Evolutionary conservation across 495 filamentous ascomycete genomes (phyloP), one percentile per base, ranked within the genome.

Genomic region (Aspergillus affinis): DNA sequence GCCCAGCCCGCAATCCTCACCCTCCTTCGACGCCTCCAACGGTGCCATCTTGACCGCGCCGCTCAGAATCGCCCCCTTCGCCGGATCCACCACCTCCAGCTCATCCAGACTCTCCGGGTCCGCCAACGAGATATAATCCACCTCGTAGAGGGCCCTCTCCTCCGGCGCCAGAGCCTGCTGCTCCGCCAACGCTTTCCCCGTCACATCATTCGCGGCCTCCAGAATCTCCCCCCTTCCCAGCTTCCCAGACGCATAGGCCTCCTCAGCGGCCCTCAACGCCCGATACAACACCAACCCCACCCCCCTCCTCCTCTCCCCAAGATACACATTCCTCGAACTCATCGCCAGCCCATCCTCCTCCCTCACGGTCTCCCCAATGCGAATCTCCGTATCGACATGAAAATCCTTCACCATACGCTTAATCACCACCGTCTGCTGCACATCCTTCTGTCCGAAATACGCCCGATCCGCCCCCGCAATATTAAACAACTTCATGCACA

Each of bases 401-500:
- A 99, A 93, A 68, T 99, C 94, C 62, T 83, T 75, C 4, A 97
- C 90, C 85, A 99, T 83, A 8, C 89, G 83, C 71, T 83, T 85
- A 67, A 99, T 90, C 6, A 99, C 83, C 8, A 93, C 90, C 0
- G 91, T 95, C 76, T 99, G 94, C 75, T 99, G 94, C 18, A 97
- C 85, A 66, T 99, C 94, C 76, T 99, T 98, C 75, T 98, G 95
- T 1, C 94, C 94, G 73, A 99, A 97, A 70, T 97, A 99, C 1
- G 92, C 95, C 48, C 84, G 84, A 47, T 96, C 90, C 3, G 94
- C 91, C 63, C 86, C 82, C 45, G 92, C 88, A 51, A 93, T 90
- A 68, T 97, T 98, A 75, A 98, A 94, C 21, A 98, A 76, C 80
- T 98, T 98, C 88, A 92, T 93, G 75, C 92, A 96, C 12, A 98